phyloP scores from a whole-genome alignment of 345 rosid species.

The Passiflora organensis region DNA sequence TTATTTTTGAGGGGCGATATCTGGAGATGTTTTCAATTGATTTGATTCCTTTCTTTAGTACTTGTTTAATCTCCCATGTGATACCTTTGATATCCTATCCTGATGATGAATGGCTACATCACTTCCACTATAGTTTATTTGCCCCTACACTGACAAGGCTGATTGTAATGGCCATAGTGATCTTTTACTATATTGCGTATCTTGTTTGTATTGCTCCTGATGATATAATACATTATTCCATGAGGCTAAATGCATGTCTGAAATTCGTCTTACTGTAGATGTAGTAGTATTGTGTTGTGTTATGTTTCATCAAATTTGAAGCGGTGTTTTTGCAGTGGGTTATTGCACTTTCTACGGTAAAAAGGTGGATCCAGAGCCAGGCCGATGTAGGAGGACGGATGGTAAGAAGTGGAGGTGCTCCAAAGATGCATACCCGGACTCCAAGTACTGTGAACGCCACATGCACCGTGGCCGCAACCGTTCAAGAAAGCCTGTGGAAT shows the following conservation, averaged over 20 bases:
- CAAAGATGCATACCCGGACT: conserved; percentile 52
- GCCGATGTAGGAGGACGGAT: conserved; percentile 32
- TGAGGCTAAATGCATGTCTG: background rate
- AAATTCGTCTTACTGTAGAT: conserved; percentile 1
- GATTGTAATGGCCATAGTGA: background rate
- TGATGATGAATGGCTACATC: conserved; percentile 15
- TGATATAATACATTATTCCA: conserved; percentile 4
- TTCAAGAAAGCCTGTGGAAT: conserved; percentile 99
- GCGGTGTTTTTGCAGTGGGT: conserved; percentile 34
- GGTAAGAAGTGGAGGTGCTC: conserved; percentile 36
- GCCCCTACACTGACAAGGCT: conserved; percentile 5
- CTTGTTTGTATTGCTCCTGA: conserved; percentile 1
- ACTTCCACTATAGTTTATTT: conserved; percentile 9
- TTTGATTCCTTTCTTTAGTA: conserved; percentile 18
- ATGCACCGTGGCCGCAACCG: conserved; percentile 99
- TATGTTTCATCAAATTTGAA: conserved; percentile 6
- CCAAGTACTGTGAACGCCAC: conserved; percentile 99
- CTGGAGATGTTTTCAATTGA: conserved; percentile 17
- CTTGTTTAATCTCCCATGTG: conserved; percentile 20
- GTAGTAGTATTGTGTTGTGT: conserved; percentile 1
- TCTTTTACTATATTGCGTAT: background rate
- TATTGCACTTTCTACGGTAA: conserved; percentile 48
- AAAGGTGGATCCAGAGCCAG: conserved; percentile 34
- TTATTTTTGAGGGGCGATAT: no score
- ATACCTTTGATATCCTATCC: conserved; percentile 14